Evolutionary conservation across 2,329 filamentous ascomycete genomes (phyloP).

Genomic region (Claviceps digitariae): DNA sequence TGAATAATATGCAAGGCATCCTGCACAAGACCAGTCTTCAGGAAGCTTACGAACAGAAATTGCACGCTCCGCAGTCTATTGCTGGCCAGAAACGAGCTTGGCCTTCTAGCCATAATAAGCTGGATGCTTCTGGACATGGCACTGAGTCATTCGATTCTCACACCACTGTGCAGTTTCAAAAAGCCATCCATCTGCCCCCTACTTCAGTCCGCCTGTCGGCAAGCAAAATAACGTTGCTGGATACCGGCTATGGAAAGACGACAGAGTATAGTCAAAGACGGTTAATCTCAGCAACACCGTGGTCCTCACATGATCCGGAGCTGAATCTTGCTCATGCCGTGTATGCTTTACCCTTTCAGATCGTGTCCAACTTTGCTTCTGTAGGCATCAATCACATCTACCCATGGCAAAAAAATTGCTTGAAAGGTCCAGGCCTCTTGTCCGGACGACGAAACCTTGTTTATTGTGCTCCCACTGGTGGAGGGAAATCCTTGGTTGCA

Average conservation of each 20-base stretch:
- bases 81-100: conserved; percentile 35
- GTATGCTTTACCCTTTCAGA: conserved; percentile 46
- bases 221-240: conserved; percentile 31
- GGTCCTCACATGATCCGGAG: conserved; percentile 34
- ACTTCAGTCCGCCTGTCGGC: conserved; percentile 21
- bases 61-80: conserved; percentile 25
- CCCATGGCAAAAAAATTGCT: conserved; percentile 65
- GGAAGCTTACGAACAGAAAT: conserved; percentile 26
- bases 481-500: conserved; percentile 64
- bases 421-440: conserved; percentile 53
- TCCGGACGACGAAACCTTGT: conserved; percentile 55
- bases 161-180: conserved; percentile 18
- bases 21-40: conserved; percentile 39
- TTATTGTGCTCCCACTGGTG: conserved; percentile 69
- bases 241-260: conserved; percentile 10
- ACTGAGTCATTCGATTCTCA: conserved; percentile 1
- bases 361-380: conserved; percentile 50
- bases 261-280: conserved; percentile 46
- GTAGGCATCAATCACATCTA: conserved; percentile 64
- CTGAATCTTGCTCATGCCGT: conserved; percentile 48
- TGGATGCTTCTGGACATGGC: not conserved
- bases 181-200: conserved; percentile 18
- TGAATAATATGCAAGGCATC: conserved; percentile 27
- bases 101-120: conserved; percentile 12
- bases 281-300: conserved; percentile 38